phyloP scores from a whole-genome alignment of 306 rosid genomes.

The Aeschynomene evenia region DNA sequence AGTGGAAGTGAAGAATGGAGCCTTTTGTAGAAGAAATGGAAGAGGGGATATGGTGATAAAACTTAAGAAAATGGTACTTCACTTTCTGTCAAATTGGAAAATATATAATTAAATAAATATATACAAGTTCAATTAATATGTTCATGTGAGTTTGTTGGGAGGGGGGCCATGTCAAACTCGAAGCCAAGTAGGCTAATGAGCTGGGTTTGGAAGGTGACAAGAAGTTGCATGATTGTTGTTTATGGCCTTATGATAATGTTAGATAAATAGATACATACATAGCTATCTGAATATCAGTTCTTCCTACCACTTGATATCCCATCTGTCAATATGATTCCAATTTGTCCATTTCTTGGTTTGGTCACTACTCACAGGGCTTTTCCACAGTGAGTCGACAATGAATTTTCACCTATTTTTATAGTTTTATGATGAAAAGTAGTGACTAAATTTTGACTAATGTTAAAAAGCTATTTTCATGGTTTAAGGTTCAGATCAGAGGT shows the following conservation, averaged over 20 bases:
- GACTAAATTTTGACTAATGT: not conserved
- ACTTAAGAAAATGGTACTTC: slow-evolving; percentile 19
- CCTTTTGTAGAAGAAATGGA: slow-evolving; percentile 48
- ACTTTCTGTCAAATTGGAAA: slow-evolving; percentile 4
- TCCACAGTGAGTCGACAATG: slow-evolving; percentile 20
- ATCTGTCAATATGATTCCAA: slow-evolving; percentile 45
- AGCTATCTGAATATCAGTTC: slow-evolving; percentile 42
- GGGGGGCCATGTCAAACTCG: slow-evolving; percentile 64
- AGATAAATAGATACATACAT: too few species aligned
- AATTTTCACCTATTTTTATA: slow-evolving; percentile 17
- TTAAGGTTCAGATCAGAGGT: not conserved
- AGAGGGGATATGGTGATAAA: slow-evolving; percentile 19
- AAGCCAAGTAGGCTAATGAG: slow-evolving; percentile 49
- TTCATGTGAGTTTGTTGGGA: slow-evolving; percentile 74
- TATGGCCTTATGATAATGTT: slow-evolving; percentile 39
- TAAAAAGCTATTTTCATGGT: not conserved
- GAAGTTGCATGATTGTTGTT: slow-evolving; percentile 46
- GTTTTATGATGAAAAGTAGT: not conserved
- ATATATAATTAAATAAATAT: not conserved
- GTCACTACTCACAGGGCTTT: slow-evolving; percentile 27
- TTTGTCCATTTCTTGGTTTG: slow-evolving; percentile 29
- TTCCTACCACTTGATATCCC: slow-evolving; percentile 52
- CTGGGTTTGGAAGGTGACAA: slow-evolving; percentile 75
- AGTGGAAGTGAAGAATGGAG: not conserved
- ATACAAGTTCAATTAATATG: slow-evolving; percentile 44